phyloP scores from a whole-genome alignment of 1,284 basidiomycete species.

The Chiua sp. region DNA sequence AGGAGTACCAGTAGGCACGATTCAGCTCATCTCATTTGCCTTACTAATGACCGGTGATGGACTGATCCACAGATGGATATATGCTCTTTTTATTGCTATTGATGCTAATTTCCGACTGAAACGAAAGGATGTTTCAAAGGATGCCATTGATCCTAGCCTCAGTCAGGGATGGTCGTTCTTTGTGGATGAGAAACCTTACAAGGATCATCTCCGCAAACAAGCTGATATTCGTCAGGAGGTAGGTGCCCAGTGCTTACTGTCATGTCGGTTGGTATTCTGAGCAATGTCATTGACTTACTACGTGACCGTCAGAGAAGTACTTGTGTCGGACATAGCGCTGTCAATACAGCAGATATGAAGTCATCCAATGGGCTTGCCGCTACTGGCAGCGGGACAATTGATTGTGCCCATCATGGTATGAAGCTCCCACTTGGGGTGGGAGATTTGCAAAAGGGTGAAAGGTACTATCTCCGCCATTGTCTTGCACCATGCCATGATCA shows the following conservation, averaged over 20 bases:
- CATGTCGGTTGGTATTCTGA: no score
- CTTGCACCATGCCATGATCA: no score
- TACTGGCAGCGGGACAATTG: conserved; percentile 25
- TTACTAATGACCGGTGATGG: no score
- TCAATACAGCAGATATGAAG: background rate
- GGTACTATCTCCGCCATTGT: background rate
- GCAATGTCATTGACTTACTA: no score
- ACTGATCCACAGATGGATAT: no score
- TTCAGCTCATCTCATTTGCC: no score
- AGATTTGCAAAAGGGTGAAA: conserved; percentile 27
- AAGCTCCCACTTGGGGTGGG: conserved; percentile 21
- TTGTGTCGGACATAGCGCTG: conserved; percentile 3
- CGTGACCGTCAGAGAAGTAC: conserved; percentile 2
- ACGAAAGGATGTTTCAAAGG: background rate
- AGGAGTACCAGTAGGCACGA: no score
- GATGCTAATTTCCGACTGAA: no score
- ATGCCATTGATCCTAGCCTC: background rate
- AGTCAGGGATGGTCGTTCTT: background rate
- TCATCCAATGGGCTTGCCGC: conserved; percentile 7
- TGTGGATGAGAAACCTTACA: background rate
- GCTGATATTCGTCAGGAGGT: background rate
- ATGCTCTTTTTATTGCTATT: no score
- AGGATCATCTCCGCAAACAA: background rate
- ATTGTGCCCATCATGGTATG: conserved; percentile 31
- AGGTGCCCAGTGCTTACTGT: background rate